phyloP scores from a whole-genome alignment of 2,329 filamentous ascomycete genomes.

The Fusarium sp. region DNA sequence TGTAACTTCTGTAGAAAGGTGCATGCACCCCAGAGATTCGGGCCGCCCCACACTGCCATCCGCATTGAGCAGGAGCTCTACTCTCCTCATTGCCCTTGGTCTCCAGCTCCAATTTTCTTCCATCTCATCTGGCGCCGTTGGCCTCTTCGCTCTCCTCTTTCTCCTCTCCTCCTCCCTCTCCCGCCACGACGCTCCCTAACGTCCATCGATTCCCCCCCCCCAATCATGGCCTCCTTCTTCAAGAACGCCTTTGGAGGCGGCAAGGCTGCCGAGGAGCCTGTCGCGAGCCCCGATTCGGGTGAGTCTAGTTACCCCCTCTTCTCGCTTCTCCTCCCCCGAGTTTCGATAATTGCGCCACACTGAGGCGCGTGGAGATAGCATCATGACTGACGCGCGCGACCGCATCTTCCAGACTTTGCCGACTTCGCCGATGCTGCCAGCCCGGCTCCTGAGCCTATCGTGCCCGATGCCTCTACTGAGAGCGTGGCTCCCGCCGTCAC shows the following conservation, averaged over 20 bases:
- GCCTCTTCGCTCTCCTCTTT: constrained; percentile 35
- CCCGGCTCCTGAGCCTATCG: constrained; percentile 65
- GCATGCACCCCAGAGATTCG: constrained; percentile 39
- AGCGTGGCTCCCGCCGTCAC: constrained; percentile 61
- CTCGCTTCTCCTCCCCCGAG: not conserved
- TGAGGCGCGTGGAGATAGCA: constrained; percentile 21
- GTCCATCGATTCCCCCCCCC: constrained; percentile 33
- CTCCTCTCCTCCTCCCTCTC: constrained; percentile 24
- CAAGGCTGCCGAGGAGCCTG: constrained; percentile 62
- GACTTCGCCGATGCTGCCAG: constrained; percentile 88
- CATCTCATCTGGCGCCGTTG: constrained; percentile 39
- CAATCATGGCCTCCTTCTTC: constrained; percentile 68
- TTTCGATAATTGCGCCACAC: constrained; percentile 26
- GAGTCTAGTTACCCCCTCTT: constrained; percentile 47
- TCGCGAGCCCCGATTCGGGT: constrained; percentile 73
- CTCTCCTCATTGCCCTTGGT: constrained; percentile 36
- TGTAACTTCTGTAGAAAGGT: not conserved
- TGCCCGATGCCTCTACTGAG: constrained; percentile 60
- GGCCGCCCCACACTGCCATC: constrained; percentile 32
- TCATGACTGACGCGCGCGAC: constrained; percentile 44
- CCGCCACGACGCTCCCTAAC: constrained; percentile 31
- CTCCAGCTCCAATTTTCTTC: constrained; percentile 45
- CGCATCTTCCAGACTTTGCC: constrained; percentile 78
- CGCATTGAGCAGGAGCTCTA: constrained; percentile 42
- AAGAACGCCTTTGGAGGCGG: constrained; percentile 78